Conservation (phyloP, 169 alveolate genomes). For the Babesia gibsoni region DNA sequence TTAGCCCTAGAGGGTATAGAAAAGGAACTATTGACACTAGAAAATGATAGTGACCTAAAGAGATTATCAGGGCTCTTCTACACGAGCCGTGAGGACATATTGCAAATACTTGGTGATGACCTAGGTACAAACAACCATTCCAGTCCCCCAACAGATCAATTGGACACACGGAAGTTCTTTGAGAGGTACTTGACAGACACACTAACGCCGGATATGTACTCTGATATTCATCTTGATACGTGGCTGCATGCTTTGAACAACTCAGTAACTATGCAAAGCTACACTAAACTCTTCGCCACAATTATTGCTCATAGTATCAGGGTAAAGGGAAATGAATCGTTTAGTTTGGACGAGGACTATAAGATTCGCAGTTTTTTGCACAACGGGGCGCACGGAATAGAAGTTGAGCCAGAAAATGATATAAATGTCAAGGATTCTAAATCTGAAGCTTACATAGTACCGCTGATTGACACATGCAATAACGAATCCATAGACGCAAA, state of each 20-base stretch:
- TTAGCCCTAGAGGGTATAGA: constrained; percentile 31
- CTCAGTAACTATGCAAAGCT: not conserved
- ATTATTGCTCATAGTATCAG: constrained; percentile 19
- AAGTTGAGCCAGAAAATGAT: not conserved
- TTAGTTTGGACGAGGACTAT: not conserved
- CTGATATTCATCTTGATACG: not conserved
- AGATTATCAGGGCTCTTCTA: not conserved
- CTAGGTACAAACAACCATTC: no score
- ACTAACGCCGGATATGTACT: constrained; percentile 8
- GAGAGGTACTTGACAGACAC: constrained; percentile 1
- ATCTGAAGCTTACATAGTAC: constrained; percentile 37
- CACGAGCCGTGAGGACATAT: not conserved
- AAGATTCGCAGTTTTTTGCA: constrained; percentile 9
- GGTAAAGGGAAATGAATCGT: not conserved
- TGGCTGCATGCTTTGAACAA: constrained; percentile 9
- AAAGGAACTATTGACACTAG: constrained; percentile 14
- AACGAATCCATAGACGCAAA: constrained; percentile 35
- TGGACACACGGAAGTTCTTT: not conserved
- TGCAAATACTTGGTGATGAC: not conserved
- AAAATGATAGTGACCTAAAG: not conserved
- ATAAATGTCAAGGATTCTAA: not conserved
- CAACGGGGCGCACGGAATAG: constrained; percentile 17
- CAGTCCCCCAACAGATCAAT: not conserved
- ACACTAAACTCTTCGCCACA: constrained; percentile 3
- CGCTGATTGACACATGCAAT: constrained; percentile 42